These are phyloP conservation scores for Neocatenulostroma microsporum DNA, from an alignment of 2,329 filamentous ascomycete genomes.

Conservation along the genomic window DNA sequence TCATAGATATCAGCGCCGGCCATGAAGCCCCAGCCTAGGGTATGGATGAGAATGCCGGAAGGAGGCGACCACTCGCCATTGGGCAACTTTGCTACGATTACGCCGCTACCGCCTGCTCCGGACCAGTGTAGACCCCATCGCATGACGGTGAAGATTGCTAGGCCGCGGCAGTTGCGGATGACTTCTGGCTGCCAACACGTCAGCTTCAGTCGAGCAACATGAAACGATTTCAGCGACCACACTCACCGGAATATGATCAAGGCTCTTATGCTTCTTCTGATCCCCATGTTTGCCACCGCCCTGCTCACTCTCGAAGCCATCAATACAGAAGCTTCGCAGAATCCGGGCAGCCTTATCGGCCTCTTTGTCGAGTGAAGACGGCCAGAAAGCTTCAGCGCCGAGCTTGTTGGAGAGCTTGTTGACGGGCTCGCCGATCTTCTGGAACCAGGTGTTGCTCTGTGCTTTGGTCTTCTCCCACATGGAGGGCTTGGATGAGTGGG, in stretches of 20 bases:
- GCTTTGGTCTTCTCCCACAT: conserved; percentile 10
- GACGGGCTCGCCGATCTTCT: conserved; percentile 63
- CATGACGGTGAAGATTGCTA: conserved; percentile 93
- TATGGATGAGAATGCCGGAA: conserved; percentile 82
- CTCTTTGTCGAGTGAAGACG: conserved; percentile 67
- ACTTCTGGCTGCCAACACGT: conserved; percentile 42
- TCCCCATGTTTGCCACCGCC: conserved; percentile 18
- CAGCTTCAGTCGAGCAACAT: neutral
- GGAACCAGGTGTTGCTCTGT: conserved; percentile 36
- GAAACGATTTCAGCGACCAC: neutral
- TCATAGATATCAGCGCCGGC: conserved; percentile 91
- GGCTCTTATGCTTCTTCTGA: conserved; percentile 47
- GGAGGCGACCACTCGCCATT: conserved; percentile 86
- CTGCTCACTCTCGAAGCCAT: conserved; percentile 52
- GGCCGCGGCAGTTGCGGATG: conserved; percentile 76
- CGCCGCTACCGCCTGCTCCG: conserved; percentile 78
- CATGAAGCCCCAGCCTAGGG: conserved; percentile 75
- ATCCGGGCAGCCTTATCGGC: conserved; percentile 81
- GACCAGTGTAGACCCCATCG: conserved; percentile 83
- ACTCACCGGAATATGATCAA: conserved; percentile 67
- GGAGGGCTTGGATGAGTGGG: conserved; percentile 4
- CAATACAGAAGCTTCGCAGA: conserved; percentile 73
- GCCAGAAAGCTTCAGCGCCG: conserved; percentile 73
- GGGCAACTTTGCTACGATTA: conserved; percentile 72
- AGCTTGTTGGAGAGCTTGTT: conserved; percentile 72